phyloP scores from a whole-genome alignment of 2,329 filamentous ascomycete genomes.

The Colletotrichum siamense region DNA sequence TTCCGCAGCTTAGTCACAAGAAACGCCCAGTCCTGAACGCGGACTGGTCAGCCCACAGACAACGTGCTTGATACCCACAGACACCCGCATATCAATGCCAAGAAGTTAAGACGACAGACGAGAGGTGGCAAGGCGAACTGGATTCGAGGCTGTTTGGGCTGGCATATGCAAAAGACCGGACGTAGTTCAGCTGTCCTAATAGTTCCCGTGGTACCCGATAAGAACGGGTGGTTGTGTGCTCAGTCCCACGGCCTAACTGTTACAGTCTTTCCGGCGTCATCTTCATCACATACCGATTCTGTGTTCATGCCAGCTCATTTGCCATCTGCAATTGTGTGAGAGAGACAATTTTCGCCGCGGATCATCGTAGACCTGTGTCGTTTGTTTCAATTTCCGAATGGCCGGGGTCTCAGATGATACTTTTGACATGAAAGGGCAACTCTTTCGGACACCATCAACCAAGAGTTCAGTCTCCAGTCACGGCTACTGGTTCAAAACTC shows the following conservation, averaged over 20 bases:
- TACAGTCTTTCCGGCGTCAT: not conserved
- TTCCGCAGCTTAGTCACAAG: not conserved
- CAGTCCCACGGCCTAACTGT: not conserved
- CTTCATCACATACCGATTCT: not conserved
- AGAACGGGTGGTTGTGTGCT: not conserved
- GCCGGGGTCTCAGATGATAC: not conserved
- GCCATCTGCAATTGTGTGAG: not conserved
- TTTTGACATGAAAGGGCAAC: not conserved
- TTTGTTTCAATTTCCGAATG: not conserved
- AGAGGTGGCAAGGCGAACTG: not conserved
- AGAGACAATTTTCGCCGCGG: rapidly evolving
- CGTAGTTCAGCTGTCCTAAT: not conserved
- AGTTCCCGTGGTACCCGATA: not conserved
- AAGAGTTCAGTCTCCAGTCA: not conserved
- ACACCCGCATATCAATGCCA: not conserved
- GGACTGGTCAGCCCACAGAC: not conserved
- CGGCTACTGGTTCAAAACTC: not conserved
- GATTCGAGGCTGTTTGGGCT: not conserved
- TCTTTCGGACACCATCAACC: not conserved
- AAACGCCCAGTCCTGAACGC: not conserved
- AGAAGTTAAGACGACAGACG: not conserved
- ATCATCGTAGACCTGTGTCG: not conserved
- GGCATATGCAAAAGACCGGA: not conserved
- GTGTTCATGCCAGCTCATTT: not conserved
- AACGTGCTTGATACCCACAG: not conserved